These are phyloP conservation scores for Peniophora sp. DNA, from an alignment of 1,284 basidiomycete species.

Conservation along the genomic window DNA sequence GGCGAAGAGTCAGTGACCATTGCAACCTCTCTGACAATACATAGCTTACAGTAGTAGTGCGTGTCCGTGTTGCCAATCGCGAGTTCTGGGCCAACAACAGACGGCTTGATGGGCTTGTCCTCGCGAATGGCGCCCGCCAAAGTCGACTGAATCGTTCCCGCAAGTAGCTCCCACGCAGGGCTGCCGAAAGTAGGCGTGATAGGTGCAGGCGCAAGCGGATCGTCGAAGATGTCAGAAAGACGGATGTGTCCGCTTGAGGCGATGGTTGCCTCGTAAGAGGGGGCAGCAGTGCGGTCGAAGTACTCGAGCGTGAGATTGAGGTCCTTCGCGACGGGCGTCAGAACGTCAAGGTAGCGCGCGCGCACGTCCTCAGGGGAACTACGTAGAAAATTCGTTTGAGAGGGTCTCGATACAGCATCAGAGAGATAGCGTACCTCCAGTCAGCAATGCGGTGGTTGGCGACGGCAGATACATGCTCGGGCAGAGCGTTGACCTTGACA, in stretches of 20 bases:
- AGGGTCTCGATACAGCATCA: background rate
- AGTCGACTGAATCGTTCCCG: constrained; percentile 13
- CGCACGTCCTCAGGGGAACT: constrained; percentile 23
- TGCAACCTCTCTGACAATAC: too few relatives aligned
- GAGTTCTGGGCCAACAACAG: constrained; percentile 27
- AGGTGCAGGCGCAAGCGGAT: constrained; percentile 37
- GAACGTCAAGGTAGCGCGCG: constrained; percentile 19
- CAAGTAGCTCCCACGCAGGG: constrained; percentile 32
- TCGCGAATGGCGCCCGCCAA: background rate
- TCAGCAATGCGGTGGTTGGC: constrained; percentile 43
- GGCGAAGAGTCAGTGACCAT: too few relatives aligned
- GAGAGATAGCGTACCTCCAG: constrained; percentile 25
- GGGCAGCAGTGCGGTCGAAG: constrained; percentile 19
- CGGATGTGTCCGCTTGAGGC: constrained; percentile 10
- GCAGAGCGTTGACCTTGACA: constrained; percentile 38
- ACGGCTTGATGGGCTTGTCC: constrained; percentile 1
- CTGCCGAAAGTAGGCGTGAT: constrained; percentile 30
- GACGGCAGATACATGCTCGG: constrained; percentile 28
- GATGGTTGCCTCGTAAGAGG: background rate
- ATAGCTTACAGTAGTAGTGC: constrained; percentile 43
- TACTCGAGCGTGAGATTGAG: constrained; percentile 42
- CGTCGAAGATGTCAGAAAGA: constrained; percentile 19
- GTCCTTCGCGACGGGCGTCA: constrained; percentile 21
- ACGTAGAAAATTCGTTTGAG: background rate
- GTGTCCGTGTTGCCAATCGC: constrained; percentile 29